Evolutionary conservation across 1,284 basidiomycete genomes (phyloP), one percentile per base, ranked within the genome.

Genomic region (Phlebopus sp.): DNA sequence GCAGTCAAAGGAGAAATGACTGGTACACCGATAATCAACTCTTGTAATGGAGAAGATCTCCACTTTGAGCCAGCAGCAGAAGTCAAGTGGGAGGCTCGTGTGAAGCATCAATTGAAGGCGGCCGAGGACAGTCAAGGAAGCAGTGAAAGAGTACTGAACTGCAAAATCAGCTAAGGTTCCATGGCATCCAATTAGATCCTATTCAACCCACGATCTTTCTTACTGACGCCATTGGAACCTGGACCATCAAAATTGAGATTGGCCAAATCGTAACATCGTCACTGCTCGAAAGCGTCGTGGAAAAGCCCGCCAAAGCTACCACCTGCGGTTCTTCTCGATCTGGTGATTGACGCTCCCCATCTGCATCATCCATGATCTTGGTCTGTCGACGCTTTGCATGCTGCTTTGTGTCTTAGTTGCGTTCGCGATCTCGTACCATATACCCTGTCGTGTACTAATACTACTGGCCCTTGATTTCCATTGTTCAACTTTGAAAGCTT

Each of bases 91-190:
- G 95, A 95, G 62, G 92, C 84, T 0, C 77, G 94, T 13, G 89
- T 97, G 41, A 88, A 86, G 66, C 93, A 97, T 17, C 73, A 92
- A 14, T 67, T 94, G 57, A 86, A 85, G 64, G 82, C 84, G 0
- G 91, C 92, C 0, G 93, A 96, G 61, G 96, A 99, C 75, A 88
- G 91, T 54, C 94, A 97, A 61, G 96, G 96, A 4, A 85, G 89
- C 32, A 98, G 97, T 73, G 96, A 99, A 71, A 71, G 86, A 30
- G 70, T 82, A 9, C 58, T 70, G 8, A 90, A 65, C 68, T 90
- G 46, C 86, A 90, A 68, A 81, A 65, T 50, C 80, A 79, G 59
- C 62, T 86, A 53, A 87, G 82, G 87, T 89, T 40, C 47, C 79
- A n/a, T n/a, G n/a, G n/a, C n/a, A n/a, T n/a, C n/a, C n/a, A n/a